Evolutionary conservation across 257 asterid species (phyloP), one percentile per base, ranked within the genome.

Genomic region (Capsicum baccatum): DNA sequence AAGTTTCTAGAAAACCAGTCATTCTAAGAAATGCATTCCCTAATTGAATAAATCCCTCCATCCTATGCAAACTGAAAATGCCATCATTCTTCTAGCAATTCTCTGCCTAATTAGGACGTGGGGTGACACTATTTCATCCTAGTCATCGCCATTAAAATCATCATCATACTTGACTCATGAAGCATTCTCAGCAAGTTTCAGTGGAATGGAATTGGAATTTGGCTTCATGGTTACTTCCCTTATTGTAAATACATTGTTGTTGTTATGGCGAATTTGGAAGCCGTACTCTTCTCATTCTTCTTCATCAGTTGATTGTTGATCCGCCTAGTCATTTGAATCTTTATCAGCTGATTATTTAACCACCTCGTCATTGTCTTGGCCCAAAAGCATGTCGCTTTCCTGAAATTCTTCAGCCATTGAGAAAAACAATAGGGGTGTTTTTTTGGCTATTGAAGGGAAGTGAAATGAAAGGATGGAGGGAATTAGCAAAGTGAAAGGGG

Each of bases 1-100:
- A 44, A 8, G 95, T 84, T 83, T 95, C 98, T 10, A 94, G 94
- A 88, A 95, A 95, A 50, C 95, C 98, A 58, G 97, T 94, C 93
- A 94, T 91, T 85, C 92, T 84, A 60, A 95, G 93, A 87, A 95
- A 80, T 13, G 94, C 90, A 82, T 93, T 91, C 86, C 98, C 85
- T 19, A 93, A 90, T 81, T 87, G 85, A 94, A 92, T 94, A 95
- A 92, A 85, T 95, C 94, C 80, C 97, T 89, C 3, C 97, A 87
- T 1, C 99, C 97, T 3, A 91, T 91, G 58, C 98, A 95, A 12
- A 94, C 92, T 33, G 97, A 95, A 59, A 93, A 91, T 14, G 97
- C 80, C 95, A 88, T 93, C 92, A 86, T 83, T 62, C 89, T 94
- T 44, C 96, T 94, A 82, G 90, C 94, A 69, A 91, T 88, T 87